Base-by-base conservation (phyloP, 139 green algal genomes). In the Edaphochlamys debaryana region DNA sequence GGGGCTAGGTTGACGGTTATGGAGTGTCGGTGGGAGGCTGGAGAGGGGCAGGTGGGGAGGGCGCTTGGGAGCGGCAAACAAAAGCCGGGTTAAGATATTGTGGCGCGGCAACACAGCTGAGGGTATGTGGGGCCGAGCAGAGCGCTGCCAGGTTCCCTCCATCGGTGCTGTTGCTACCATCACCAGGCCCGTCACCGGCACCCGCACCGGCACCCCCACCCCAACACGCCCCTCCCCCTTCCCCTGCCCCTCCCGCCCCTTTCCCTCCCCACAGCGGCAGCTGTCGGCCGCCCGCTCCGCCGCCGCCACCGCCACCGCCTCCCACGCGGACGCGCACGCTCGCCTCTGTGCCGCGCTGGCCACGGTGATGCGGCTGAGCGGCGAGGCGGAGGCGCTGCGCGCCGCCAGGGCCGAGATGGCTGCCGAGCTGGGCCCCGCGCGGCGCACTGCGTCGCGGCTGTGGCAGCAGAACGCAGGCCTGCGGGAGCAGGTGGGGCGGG, bases 311-410 rank as follows among this genome's bases (percentile, higher is more conserved):
- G 40, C 7, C 37, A 9, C 29, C 58, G 34, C 52, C 13, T 34
- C 20, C 0, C 42, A 13, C 36, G 52, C 52, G 34, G 66, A 34
- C 30, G 30, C 11, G 60, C 60, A n/a, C 9, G 60, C 60, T 30
- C 13, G 11, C 60, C 34, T 67, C 7, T 7, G 27, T 13, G 36
- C 20, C 56, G 7, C 13, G 60, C 75, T 81, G 50, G 58, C 62
- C 0, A 19, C 75, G 19, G 41, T 72, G 37, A 38, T 3, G 20
- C 75, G 75, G 36, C 11, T 81, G 3, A 70, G 60, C 60, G 75
- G 75, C 22, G 75, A 81, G 60, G 60, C 34, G n/a, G 75, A 81
- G 15, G 20, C 30, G 60, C 60, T 81, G 60, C 56, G 75, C 2
- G 60, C 60, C 15, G 30, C 15, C 8, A 41, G 29, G 0, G 38